Base-by-base conservation (phyloP, 2,329 filamentous ascomycete species). In the Fusarium sp. region DNA sequence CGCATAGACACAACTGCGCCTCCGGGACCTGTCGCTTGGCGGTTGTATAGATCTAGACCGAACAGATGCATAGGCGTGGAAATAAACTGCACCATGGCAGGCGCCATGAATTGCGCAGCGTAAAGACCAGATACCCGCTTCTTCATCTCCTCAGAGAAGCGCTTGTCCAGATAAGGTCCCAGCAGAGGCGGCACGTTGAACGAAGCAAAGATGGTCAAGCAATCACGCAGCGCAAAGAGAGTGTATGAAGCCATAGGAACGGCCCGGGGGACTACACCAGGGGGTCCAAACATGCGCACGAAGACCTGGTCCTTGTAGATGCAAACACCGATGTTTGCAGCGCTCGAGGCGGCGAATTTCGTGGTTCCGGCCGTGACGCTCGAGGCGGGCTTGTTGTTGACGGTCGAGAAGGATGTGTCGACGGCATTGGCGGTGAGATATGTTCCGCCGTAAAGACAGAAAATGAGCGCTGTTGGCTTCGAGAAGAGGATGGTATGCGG, bases 301-400 rank as follows among this genome's bases (percentile, higher is more conserved):
- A 95, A 97, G 63, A 91, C 88, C 73, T 90, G 90, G 81, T 97
- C 94, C 79, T 97, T 97, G 85, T 96, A 93, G 46, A 97, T 88
- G 78, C 93, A 93, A 35, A 97, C 84, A 9, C 88, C 87, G 78
- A 97, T 90, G 80, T 97, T 98, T 56, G 94, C 88, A n/a, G 87
- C 81, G 17, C 88, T 92, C 2, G 93, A 95, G 50, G 92, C 89
- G 72, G 88, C 81, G 81, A 98, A 97, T 77, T 97, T 97, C 64
- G 87, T 79, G 0, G 89, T 86, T 56, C 94, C 94, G 10, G 91
- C 84, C 1, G 92, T 94, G 30, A 93, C 89, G 70, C 82, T 79
- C 7, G 83, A 81, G 8, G 91, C 86, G 33, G 88, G 82, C 17
- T 82, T 79, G 74, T 87, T 81, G 48, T 82, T 78, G 15, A 88